These are phyloP conservation scores for Kipferlia bialata DNA, from an alignment of 78 protist genomes.

Conservation along the genomic window DNA sequence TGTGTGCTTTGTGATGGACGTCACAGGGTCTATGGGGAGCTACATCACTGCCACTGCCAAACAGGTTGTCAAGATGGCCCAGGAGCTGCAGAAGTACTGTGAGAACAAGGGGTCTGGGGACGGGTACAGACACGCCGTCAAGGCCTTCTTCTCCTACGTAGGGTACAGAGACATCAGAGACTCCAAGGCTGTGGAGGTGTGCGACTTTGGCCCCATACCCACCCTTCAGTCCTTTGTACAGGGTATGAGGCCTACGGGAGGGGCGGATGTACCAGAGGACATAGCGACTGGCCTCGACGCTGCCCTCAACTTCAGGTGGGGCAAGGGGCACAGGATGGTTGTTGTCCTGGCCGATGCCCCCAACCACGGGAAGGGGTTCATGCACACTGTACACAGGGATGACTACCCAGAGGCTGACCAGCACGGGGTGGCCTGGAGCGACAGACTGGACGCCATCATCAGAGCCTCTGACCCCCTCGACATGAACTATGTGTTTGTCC, in stretches of 20 bases:
- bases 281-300: not conserved
- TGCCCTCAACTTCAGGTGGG: not conserved
- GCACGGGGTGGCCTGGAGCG: not conserved
- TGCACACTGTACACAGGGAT: not conserved
- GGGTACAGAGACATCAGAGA: slow-evolving; percentile 8
- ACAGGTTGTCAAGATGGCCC: not conserved
- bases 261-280: slow-evolving; percentile 2
- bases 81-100: not conserved
- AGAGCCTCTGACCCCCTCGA: not conserved
- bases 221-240: not conserved
- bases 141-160: not conserved
- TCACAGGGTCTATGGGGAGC: slow-evolving; percentile 9
- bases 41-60: not conserved
- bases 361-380: not conserved
- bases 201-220: not conserved
- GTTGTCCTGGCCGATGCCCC: slow-evolving; percentile 7
- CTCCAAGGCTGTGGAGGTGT: not conserved
- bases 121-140: not conserved
- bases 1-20: not conserved
- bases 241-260: not conserved
- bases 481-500: not conserved
- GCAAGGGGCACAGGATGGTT: not conserved
- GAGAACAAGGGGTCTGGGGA: not conserved
- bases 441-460: not conserved
- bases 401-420: not conserved